Evolutionary conservation across 805 yeast species (phyloP), one percentile per base, ranked within the genome.

Genomic region (Kluyveromyces siamensis): DNA sequence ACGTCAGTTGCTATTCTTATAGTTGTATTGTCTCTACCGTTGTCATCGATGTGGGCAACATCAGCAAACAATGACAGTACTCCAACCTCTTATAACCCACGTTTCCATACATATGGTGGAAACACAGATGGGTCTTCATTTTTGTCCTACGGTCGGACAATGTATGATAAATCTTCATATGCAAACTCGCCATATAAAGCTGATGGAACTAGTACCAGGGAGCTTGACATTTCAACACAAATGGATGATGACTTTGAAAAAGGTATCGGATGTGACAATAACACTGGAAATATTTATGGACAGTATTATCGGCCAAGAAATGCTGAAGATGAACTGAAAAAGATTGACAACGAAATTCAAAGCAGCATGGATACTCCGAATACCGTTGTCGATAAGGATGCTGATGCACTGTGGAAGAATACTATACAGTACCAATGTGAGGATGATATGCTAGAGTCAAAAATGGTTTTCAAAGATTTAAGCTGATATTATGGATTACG

Each of bases 21-120:
- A 6, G 81, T 84, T 17, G 83, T 84, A 0, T 60, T 87, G 27
- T 84, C 90, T 3, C 70, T 89, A 47, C 96, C 96, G 1, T 65
- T 90, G 44, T 80, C 96, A 0, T 79, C 96, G 0, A 76, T 89
- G 76, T 89, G 97, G 97, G 95, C 96, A 0, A 71, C 83, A 4
- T 71, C 88, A 2, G 73, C 83, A 1, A 81, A 82, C 56, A 77
- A 77, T 48, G 59, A 73, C 1, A 49, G 73, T 3, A 55, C 55
- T 8, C 74, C 81, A 19, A 67, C 69, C 2, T 71, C 80, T 1
- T 40, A 65, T 13, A 53, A 48, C 36, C 52, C 63, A 8, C 59
- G 59, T 7, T 56, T 50, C 33, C 42, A 58, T 8, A 49, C 57
- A 6, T 53, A 44, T 5, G 36, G 51, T n/a, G 48, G 51, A 11